Evolutionary conservation across 345 rosid species (phyloP).

Genomic region (Camelina sativa): DNA sequence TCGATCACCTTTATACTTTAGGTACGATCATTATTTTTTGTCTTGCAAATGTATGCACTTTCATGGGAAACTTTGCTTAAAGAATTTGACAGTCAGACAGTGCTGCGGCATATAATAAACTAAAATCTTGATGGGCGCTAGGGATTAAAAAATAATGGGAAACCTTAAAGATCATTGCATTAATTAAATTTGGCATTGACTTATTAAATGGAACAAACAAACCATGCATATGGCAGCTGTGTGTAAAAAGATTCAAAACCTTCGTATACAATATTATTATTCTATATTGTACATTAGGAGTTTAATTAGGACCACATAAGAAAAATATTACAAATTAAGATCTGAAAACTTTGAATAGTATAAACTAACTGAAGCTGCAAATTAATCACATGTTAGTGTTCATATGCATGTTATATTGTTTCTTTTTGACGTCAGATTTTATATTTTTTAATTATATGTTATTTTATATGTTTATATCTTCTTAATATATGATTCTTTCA

Average conservation of each 20-base stretch:
- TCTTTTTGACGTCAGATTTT: constrained; percentile 3
- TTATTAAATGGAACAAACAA: constrained; percentile 23
- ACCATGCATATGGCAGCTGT: constrained; percentile 23
- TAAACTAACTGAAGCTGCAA: constrained; percentile 18
- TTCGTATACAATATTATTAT: background rate
- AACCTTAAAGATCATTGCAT: constrained; percentile 23
- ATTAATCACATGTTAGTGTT: constrained; percentile 19
- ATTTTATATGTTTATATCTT: background rate
- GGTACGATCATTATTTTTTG: background rate
- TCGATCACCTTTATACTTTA: background rate
- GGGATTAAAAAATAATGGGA: background rate
- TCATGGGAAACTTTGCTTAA: constrained; percentile 19
- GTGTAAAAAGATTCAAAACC: background rate
- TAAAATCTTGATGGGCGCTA: background rate
- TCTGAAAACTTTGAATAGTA: background rate
- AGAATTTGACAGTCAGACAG: background rate
- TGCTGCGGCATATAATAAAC: constrained; percentile 2
- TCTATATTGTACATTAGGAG: background rate
- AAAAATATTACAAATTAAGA: background rate
- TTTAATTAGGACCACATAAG: background rate
- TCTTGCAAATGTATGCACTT: background rate
- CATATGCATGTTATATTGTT: constrained; percentile 17
- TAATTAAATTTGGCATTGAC: constrained; percentile 6
- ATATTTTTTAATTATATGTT: background rate
- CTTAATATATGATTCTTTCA: background rate